These are phyloP conservation scores for Penicillium parvum DNA, from an alignment of 495 filamentous ascomycete genomes.

Conservation along the genomic window DNA sequence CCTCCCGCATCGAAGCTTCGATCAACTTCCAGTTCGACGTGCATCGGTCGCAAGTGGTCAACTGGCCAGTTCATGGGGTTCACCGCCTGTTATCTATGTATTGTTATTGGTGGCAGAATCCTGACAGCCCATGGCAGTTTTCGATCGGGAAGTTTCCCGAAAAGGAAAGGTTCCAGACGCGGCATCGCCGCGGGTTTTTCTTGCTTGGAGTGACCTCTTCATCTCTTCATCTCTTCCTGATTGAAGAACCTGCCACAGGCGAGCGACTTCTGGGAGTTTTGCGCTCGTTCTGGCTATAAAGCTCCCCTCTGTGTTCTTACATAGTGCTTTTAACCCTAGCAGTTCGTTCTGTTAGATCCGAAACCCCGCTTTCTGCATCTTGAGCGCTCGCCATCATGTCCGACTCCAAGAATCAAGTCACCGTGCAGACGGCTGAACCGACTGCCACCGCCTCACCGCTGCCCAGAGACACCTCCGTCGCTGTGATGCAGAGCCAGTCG, in stretches of 20 bases:
- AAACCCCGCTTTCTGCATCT: slow-evolving; percentile 9
- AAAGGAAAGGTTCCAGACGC: slow-evolving; percentile 26
- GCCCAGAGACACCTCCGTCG: slow-evolving; percentile 22
- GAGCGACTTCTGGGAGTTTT: slow-evolving; percentile 59
- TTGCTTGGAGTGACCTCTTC: slow-evolving; percentile 3
- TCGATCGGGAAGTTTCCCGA: too few species aligned
- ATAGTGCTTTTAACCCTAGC: background rate
- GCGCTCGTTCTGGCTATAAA: slow-evolving; percentile 49
- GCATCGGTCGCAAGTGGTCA: background rate
- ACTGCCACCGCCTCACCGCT: slow-evolving; percentile 12
- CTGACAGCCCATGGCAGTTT: background rate
- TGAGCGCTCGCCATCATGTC: slow-evolving; percentile 18
- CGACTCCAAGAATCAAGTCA: slow-evolving; percentile 25
- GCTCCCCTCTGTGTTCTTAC: slow-evolving; percentile 28
- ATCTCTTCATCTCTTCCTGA: background rate
- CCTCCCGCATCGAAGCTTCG: slow-evolving; percentile 18
- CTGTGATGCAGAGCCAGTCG: slow-evolving; percentile 14
- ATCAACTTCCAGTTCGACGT: slow-evolving; percentile 8
- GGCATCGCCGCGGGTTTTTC: slow-evolving; percentile 5
- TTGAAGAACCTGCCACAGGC: slow-evolving; percentile 16
- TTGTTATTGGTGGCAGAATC: too few species aligned
- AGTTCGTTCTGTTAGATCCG: background rate
- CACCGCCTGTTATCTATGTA: too few species aligned
- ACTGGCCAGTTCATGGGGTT: too few species aligned
- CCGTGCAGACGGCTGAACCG: slow-evolving; percentile 22